Evolutionary conservation across 2,329 filamentous ascomycete species (phyloP), one percentile per base, ranked within the genome.

Genomic region (Colletotrichum sp.): DNA sequence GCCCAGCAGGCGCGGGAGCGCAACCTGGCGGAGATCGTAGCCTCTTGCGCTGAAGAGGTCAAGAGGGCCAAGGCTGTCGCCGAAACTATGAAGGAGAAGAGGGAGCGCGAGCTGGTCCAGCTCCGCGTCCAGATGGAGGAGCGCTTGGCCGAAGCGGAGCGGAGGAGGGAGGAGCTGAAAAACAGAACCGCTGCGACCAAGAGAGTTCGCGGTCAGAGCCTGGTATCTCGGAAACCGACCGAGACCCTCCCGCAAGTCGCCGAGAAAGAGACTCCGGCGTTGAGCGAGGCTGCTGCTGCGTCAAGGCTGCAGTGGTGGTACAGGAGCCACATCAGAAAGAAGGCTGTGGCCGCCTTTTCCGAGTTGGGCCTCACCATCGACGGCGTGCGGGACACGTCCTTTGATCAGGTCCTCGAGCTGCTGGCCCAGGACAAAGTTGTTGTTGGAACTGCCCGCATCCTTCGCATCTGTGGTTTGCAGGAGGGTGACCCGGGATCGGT

Each of bases 21-120:
- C 80, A 95, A 96, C 79, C 86, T 97, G 22, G 95, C 94, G 11
- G 95, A 96, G 83, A 96, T 96, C 59, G 94, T 95, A 6, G 94
- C 95, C 65, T 90, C 92, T 76, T 96, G 95, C 82, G 95, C 95
- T 25, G 95, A 96, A 83, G 95, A 97, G 82, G 95, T 97, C 19
- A 93, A 94, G 82, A 90, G 94, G 78, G 95, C 95, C 69, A 96
- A 96, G 87, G 93, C 94, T 67, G 90, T 96, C n/a, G 95, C 95
- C 16, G 94, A 95, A 83, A 93, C 91, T 74, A 95, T 95, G 87
- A 96, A 95, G 84, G 93, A 95, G 85, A 93, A 94, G 83, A 92
- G 95, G 78, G 93, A 95, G 81, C 92, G 93, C 72, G 94, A 96
- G 78, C 90, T 94, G 72, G 89, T 89, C 79, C 92, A 92, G 80